A percentile compares a stretch with the other conserved stretches of the same genome.
Conservation (phyloP, 768 basidiomycete species). For the Peribolospora baueri region DNA sequence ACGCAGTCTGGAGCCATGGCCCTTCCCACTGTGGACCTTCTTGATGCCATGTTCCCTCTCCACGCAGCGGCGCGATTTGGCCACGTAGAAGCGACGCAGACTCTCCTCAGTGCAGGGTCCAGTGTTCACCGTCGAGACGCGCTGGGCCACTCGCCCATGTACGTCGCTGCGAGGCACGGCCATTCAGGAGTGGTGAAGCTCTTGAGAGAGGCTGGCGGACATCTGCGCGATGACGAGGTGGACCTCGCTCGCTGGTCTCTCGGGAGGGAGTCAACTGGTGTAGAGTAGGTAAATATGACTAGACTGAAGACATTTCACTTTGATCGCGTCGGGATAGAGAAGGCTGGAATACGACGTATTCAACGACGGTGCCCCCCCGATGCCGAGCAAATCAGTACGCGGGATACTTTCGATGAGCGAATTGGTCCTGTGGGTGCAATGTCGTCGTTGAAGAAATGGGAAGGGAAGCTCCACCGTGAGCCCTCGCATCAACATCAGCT, state of each 20-base stretch:
- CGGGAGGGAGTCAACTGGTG: too few species aligned
- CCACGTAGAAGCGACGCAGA: neutral
- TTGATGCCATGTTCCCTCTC: neutral
- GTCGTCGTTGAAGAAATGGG: too few species aligned
- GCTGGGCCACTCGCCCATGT: slow-evolving; percentile 13
- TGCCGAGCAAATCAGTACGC: too few species aligned
- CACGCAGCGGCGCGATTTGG: neutral
- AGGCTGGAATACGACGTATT: too few species aligned
- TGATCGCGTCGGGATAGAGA: too few species aligned
- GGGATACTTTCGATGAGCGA: too few species aligned
- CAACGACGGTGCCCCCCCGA: too few species aligned
- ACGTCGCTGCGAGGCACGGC: slow-evolving; percentile 8
- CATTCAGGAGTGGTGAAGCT: slow-evolving; percentile 7
- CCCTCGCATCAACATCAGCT: too few species aligned
- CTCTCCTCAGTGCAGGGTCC: slow-evolving; percentile 11
- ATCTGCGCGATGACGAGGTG: slow-evolving; percentile 11
- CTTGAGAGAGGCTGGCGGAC: slow-evolving; percentile 13
- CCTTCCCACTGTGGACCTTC: neutral
- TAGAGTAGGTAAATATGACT: too few species aligned
- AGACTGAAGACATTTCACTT: too few species aligned
- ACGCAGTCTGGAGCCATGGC: slow-evolving; percentile 5
- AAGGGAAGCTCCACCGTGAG: too few species aligned
- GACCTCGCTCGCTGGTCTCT: neutral
- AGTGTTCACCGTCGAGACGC: slow-evolving; percentile 17
- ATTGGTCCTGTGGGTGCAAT: too few species aligned